A percentile compares a stretch with the other conserved stretches of the same genome.
Evolutionary conservation across 768 basidiomycete genomes (phyloP).

Genomic region (Collybia nuda): DNA sequence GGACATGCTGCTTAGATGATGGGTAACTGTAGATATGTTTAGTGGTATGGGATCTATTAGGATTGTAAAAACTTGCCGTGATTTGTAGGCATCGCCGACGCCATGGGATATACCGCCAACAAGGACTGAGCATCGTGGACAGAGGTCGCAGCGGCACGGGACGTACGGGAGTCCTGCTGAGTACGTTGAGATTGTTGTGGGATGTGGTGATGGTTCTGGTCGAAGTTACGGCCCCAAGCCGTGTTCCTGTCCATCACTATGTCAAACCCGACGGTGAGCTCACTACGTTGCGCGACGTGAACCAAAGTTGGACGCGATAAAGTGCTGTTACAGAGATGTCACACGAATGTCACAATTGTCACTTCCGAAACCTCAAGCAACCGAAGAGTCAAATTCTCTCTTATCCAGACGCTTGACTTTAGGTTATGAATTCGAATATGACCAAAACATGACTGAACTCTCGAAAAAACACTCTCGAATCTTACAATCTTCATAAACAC

Average conservation of each 20-base stretch:
- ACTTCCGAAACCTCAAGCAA: too few relatives aligned
- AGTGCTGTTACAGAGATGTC: too few relatives aligned
- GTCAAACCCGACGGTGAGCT: constrained; percentile 7
- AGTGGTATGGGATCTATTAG: constrained; percentile 1
- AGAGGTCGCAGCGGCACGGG: constrained; percentile 37
- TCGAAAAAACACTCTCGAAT: too few relatives aligned
- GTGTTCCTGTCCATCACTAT: constrained; percentile 33
- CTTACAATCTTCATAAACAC: too few relatives aligned
- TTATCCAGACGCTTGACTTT: too few relatives aligned
- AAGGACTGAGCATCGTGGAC: constrained; percentile 70
- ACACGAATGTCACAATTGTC: too few relatives aligned
- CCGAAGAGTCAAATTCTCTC: too few relatives aligned
- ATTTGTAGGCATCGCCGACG: constrained; percentile 73
- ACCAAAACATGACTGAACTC: too few relatives aligned
- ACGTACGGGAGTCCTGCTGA: constrained; percentile 14
- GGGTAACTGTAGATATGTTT: constrained; percentile 45
- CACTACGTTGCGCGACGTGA: constrained; percentile 7
- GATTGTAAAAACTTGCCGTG: constrained; percentile 50
- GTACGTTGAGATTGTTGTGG: constrained; percentile 17
- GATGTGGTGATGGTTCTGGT: constrained; percentile 13
- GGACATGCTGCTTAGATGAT: constrained; percentile 63
- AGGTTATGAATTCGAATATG: too few relatives aligned
- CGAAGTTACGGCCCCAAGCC: constrained; percentile 28
- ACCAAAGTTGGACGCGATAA: too few relatives aligned
- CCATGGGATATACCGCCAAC: constrained; percentile 68